phyloP scores from a whole-genome alignment of 345 rosid genomes.

The Acer saccharum region DNA sequence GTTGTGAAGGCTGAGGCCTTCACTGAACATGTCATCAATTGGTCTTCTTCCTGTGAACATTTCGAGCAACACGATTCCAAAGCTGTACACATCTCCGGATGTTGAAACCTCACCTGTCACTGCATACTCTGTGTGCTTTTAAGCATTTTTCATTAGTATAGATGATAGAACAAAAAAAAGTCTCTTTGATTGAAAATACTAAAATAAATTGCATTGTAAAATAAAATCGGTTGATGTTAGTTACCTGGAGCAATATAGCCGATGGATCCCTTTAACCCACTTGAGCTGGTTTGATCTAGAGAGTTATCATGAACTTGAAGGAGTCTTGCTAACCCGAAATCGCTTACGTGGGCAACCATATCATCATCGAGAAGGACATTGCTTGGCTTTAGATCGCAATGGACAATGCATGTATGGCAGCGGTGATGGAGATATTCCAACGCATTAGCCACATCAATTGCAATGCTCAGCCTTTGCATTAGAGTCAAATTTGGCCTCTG shows the following conservation, averaged over 20 bases:
- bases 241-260: constrained; percentile 20
- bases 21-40: constrained; percentile 31
- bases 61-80: constrained; percentile 32
- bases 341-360: constrained; percentile 12
- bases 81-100: constrained; percentile 40
- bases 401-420: constrained; percentile 1
- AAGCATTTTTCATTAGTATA: background rate
- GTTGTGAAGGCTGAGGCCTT: constrained; percentile 29
- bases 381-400: constrained; percentile 19
- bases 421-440: constrained; percentile 18
- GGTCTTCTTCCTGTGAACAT: constrained; percentile 33
- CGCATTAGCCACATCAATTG: constrained; percentile 18
- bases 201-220: no score
- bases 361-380: constrained; percentile 7
- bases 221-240: background rate
- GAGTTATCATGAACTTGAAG: background rate
- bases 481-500: constrained; percentile 8
- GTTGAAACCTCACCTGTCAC: constrained; percentile 30
- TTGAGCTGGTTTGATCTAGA: constrained; percentile 3
- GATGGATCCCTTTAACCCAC: constrained; percentile 10
- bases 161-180: no score
- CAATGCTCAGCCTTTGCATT: constrained; percentile 8
- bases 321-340: constrained; percentile 19
- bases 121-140: constrained; percentile 31
- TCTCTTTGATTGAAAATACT: no score